Conservation (phyloP, 1,284 basidiomycete genomes). For the Boletus mariae region DNA sequence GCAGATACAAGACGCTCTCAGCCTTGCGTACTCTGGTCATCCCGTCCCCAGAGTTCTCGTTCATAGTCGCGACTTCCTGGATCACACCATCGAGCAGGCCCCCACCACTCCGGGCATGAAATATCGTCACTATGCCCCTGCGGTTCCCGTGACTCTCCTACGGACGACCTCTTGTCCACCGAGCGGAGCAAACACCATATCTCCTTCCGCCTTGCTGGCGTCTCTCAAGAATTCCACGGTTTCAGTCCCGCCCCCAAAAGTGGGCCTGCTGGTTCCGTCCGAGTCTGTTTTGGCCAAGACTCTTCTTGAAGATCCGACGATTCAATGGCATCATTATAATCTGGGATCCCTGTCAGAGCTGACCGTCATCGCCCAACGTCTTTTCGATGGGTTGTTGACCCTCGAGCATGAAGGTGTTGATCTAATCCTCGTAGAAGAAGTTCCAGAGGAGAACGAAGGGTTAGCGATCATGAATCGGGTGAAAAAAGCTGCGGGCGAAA, state of each 20-base stretch:
- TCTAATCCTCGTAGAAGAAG: constrained; percentile 84
- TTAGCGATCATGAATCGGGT: constrained; percentile 97
- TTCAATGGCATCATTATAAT: constrained; percentile 51
- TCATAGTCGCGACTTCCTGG: constrained; percentile 69
- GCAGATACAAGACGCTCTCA: constrained; percentile 66
- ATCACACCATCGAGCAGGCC: constrained; percentile 60
- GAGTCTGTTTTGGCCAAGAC: constrained; percentile 54
- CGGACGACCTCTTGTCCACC: constrained; percentile 48
- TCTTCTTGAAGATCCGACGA: constrained; percentile 36
- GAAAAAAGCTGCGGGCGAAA: constrained; percentile 84
- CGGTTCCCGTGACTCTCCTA: constrained; percentile 78
- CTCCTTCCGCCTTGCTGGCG: constrained; percentile 39
- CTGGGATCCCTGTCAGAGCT: constrained; percentile 67
- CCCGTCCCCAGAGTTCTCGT: constrained; percentile 60
- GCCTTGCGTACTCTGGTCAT: constrained; percentile 38
- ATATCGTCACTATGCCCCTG: constrained; percentile 95
- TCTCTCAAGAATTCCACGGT: constrained; percentile 34
- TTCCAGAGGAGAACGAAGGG: constrained; percentile 80
- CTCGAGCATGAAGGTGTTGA: constrained; percentile 78
- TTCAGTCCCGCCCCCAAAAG: constrained; percentile 35
- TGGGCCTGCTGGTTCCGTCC: constrained; percentile 70
- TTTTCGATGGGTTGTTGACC: constrained; percentile 87
- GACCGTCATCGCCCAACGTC: constrained; percentile 68
- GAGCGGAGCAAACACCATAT: constrained; percentile 24
- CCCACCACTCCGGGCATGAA: constrained; percentile 99